Evolutionary conservation across 352 stramenopile species (phyloP).

Genomic region (Globisporangium spiculum): DNA sequence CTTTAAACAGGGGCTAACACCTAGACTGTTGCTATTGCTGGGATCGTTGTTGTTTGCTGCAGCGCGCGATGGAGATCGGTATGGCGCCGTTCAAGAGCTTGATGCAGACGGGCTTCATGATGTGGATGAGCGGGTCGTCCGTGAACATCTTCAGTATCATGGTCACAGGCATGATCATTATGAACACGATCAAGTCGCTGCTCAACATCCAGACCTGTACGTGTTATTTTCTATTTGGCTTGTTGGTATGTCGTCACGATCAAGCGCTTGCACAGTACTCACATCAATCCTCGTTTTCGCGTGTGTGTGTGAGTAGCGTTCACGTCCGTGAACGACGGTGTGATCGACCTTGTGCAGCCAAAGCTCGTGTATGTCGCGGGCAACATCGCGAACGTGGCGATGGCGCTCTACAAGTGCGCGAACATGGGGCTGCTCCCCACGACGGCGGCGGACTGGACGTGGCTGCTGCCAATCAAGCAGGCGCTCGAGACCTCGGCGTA

Average conservation of each 20-base stretch:
- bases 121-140: conserved; percentile 94
- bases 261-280: background rate
- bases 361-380: conserved; percentile 90
- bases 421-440: conserved; percentile 92
- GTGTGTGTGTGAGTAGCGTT: conserved; percentile 46
- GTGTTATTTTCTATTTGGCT: background rate
- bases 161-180: conserved; percentile 92
- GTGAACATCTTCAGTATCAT: conserved; percentile 96
- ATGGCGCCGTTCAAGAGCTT: conserved; percentile 90
- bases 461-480: conserved; percentile 84
- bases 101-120: conserved; percentile 94
- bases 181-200: conserved; percentile 91
- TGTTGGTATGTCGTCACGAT: background rate
- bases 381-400: conserved; percentile 82
- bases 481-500: conserved; percentile 76
- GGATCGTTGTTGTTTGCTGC: conserved; percentile 4
- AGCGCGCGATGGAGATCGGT: conserved; percentile 91
- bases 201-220: conserved; percentile 74
- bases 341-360: conserved; percentile 77
- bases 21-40: background rate
- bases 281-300: background rate
- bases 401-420: conserved; percentile 92
- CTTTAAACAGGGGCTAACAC: conserved; percentile 6
- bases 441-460: conserved; percentile 91
- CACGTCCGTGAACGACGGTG: conserved; percentile 63